Evolutionary conservation across 306 rosid genomes (phyloP).

Genomic region (Herpetospermum pedunculosum): DNA sequence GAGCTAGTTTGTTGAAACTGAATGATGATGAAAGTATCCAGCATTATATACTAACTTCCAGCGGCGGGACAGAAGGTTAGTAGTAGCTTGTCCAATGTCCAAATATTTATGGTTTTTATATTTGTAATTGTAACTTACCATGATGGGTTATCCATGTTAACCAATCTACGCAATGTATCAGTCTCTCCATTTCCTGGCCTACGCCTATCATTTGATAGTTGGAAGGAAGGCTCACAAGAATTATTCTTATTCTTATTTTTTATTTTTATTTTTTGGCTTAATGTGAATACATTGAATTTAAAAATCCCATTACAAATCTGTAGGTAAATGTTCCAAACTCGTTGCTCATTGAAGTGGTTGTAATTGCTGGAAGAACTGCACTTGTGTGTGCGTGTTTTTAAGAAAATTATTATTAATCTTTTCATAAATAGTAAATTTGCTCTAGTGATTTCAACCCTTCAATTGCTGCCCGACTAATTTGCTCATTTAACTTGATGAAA

Average conservation of each 20-base stretch:
- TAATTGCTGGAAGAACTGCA: not conserved
- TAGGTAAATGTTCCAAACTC: not conserved
- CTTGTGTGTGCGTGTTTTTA: not conserved
- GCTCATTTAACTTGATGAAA: not conserved
- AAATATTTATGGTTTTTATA: not conserved
- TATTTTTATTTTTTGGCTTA: not conserved
- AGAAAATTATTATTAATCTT: not conserved
- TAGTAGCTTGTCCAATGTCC: not conserved
- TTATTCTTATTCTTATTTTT: not conserved
- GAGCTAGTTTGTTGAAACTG: constrained; percentile 47
- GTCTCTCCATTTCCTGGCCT: not conserved
- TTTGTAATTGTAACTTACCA: not conserved
- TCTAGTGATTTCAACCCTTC: not conserved
- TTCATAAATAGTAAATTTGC: not conserved
- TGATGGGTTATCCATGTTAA: not conserved
- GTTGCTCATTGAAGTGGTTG: not conserved
- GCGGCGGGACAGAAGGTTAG: constrained; percentile 40
- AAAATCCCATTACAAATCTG: not conserved
- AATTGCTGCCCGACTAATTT: not conserved
- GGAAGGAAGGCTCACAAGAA: not conserved
- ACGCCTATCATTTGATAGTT: not conserved
- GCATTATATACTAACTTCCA: constrained; percentile 28
- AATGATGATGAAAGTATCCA: constrained; percentile 46
- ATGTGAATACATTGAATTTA: not conserved
- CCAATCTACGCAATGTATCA: not conserved